These are phyloP conservation scores for Sporisorium iseilematis-ciliati DNA, from an alignment of 1,284 basidiomycete species.

Conservation along the genomic window DNA sequence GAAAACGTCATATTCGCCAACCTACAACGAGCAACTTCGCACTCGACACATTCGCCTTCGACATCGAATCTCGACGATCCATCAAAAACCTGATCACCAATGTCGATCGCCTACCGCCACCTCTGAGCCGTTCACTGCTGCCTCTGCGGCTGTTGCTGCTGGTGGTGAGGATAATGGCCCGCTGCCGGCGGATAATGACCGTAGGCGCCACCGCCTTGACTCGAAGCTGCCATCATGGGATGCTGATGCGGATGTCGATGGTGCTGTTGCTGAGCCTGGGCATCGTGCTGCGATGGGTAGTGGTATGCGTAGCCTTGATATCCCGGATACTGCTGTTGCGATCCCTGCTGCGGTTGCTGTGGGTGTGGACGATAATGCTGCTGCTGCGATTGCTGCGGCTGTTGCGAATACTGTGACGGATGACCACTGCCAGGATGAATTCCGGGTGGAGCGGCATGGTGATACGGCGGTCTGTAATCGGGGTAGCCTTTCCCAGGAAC, in stretches of 20 bases:
- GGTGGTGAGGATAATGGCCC: background rate
- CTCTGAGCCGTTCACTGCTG: constrained; percentile 3
- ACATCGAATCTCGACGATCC: too few relatives aligned
- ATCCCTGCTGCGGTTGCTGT: constrained; percentile 4
- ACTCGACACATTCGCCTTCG: too few relatives aligned
- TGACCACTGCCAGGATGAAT: constrained; percentile 15
- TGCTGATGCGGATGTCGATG: constrained; percentile 5
- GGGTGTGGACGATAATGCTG: constrained; percentile 6
- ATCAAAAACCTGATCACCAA: too few relatives aligned
- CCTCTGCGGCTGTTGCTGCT: constrained; percentile 13
- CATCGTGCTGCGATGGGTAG: background rate
- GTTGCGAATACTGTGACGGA: constrained; percentile 4
- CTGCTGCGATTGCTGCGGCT: constrained; percentile 18
- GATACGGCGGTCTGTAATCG: constrained; percentile 35
- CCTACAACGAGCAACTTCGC: too few relatives aligned
- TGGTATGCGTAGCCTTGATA: background rate
- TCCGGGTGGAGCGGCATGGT: constrained; percentile 21
- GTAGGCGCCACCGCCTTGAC: background rate
- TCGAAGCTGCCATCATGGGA: background rate
- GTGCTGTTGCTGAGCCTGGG: background rate
- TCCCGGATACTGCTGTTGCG: constrained; percentile 9
- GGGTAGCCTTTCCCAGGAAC: constrained; percentile 9
- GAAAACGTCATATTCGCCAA: too few relatives aligned
- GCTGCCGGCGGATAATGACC: background rate
- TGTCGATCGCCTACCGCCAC: background rate